phyloP scores from a whole-genome alignment of 495 filamentous ascomycete genomes.

The Parachaetomium inaequale region DNA sequence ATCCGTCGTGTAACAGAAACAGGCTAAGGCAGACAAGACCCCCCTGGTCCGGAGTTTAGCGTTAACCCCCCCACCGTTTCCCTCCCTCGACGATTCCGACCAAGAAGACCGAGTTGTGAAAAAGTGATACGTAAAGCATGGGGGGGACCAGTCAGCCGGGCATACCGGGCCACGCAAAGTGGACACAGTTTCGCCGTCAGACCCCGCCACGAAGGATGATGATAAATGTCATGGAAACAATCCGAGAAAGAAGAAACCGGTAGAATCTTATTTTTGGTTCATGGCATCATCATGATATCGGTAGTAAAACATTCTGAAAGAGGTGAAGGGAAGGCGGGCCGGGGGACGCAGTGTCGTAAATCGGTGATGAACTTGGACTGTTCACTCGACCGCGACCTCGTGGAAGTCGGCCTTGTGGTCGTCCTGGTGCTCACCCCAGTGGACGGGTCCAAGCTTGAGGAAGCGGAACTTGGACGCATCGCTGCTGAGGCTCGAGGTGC shows the following conservation, averaged over 20 bases:
- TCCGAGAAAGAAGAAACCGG: background rate
- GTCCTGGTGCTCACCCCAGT: slow-evolving; percentile 47
- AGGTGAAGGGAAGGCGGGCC: background rate
- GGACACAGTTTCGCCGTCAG: background rate
- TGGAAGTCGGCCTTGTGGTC: slow-evolving; percentile 44
- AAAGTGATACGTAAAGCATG: slow-evolving; percentile 12
- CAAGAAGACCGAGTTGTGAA: background rate
- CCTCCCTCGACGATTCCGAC: background rate
- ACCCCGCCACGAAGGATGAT: background rate
- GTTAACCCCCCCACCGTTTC: background rate
- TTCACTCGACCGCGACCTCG: slow-evolving; percentile 44
- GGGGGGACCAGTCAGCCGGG: too few species aligned
- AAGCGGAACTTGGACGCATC: slow-evolving; percentile 39
- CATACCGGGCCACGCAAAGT: background rate
- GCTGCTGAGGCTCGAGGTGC: slow-evolving; percentile 37
- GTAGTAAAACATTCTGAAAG: slow-evolving; percentile 1
- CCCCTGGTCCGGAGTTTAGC: background rate
- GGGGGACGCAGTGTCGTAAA: too few species aligned
- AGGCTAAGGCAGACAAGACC: background rate
- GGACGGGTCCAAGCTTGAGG: slow-evolving; percentile 50
- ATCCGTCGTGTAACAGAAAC: slow-evolving; percentile 14
- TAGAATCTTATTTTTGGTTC: background rate
- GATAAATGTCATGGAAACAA: background rate
- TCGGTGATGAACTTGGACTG: slow-evolving; percentile 3
- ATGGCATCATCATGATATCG: slow-evolving; percentile 6